Evolutionary conservation across 75 land plant genomes (phyloP), one percentile per base, ranked within the genome.

Genomic region (Isoetes taiwanensis): DNA sequence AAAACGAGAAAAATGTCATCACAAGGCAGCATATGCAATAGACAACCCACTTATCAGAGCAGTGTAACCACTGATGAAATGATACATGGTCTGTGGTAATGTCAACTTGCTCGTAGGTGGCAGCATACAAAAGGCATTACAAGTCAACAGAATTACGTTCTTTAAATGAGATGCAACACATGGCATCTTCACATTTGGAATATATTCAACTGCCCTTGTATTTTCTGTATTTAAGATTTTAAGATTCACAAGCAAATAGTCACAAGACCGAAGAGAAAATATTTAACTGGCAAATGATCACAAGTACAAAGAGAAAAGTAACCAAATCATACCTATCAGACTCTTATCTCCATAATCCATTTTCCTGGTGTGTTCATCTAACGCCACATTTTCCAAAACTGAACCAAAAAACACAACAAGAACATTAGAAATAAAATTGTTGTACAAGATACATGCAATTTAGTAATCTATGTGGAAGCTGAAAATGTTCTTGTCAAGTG

Each of bases 11-110:
- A n/a, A n/a, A n/a, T n/a, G 2, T 46, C 9, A 38, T 9, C 6
- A 3, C n/a, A n/a, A n/a, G n/a, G n/a, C n/a, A n/a, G n/a, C n/a
- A n/a, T n/a, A n/a, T n/a, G n/a, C n/a, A n/a, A n/a, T n/a, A n/a
- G n/a, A n/a, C n/a, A n/a, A n/a, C n/a, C n/a, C n/a, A n/a, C n/a
- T 19, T 72, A 90, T 94, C 82, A 87, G 62, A 19, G 97, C 97
- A 46, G 94, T 91, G 75, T 91, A 91, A 41, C 97, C 97, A 56
- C 95, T 91, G 80, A 91, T 91, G 80, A 91, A 91, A 59, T 91
- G 97, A 64, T 91, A 91, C 97, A 91, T 91, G 25, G 97, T 91
- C 66, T 91, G 97, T 2, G 97, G 68, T 59, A 83, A 50, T 27
- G 37, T 87, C 41, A 91, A 76, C 75, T 87, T 91, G 95, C 97